Evolutionary conservation across 2,329 filamentous ascomycete genomes (phyloP).

Genomic region (Claviceps cyperi): DNA sequence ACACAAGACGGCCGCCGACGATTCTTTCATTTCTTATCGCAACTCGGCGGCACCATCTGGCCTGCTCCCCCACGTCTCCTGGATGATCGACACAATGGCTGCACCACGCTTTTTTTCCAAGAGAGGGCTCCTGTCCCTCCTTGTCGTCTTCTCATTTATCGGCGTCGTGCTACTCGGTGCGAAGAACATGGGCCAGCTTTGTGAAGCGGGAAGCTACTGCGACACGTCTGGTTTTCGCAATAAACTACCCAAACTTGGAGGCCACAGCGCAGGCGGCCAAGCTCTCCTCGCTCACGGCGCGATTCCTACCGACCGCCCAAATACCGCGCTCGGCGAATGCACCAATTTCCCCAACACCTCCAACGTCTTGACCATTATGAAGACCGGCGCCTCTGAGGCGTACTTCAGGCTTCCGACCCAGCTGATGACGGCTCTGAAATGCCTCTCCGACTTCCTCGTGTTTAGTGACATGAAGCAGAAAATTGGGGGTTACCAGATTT

Average conservation of each 20-base stretch:
- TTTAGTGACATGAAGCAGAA: constrained; percentile 42
- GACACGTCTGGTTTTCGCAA: constrained; percentile 4
- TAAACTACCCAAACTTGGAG: constrained; percentile 3
- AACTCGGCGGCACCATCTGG: background rate
- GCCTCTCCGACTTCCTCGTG: constrained; percentile 35
- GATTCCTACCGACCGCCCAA: background rate
- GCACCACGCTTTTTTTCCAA: constrained; percentile 15
- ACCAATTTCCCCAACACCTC: constrained; percentile 28
- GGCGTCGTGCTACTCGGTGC: constrained; percentile 20
- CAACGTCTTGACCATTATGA: constrained; percentile 36
- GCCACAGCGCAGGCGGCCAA: background rate
- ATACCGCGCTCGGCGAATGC: constrained; percentile 16
- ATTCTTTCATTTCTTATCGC: background rate
- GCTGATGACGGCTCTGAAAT: constrained; percentile 36
- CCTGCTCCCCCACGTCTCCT: background rate
- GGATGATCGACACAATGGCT: constrained; percentile 6
- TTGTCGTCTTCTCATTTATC: constrained; percentile 15
- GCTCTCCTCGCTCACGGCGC: background rate
- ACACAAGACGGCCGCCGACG: background rate
- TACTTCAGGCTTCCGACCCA: constrained; percentile 38
- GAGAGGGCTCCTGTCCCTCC: constrained; percentile 14
- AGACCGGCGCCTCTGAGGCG: constrained; percentile 42
- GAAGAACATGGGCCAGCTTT: constrained; percentile 16
- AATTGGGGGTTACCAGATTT: constrained; percentile 28
- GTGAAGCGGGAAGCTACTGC: constrained; percentile 16